Conservation (phyloP, 1,284 basidiomycete genomes). For the Irpex sp. region DNA sequence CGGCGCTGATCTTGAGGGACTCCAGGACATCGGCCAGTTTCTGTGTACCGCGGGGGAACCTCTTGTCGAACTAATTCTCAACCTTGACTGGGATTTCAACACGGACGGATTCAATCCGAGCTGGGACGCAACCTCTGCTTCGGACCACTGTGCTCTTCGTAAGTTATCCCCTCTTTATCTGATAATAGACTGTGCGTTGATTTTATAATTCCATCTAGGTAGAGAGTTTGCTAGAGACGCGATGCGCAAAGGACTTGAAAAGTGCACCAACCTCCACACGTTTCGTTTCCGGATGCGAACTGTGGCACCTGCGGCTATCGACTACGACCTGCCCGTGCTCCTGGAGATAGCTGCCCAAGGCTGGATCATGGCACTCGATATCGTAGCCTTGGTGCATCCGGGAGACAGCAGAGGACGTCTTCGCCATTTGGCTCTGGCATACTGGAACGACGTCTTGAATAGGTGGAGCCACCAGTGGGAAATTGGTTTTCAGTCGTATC, state of each 20-base stretch:
- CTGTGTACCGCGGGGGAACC: not conserved
- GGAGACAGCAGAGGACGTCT: not conserved
- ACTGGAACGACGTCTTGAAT: not conserved
- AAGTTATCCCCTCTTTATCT: too few species aligned
- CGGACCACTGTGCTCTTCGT: not conserved
- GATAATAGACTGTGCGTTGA: not conserved
- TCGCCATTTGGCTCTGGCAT: not conserved
- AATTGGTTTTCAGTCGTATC: not conserved
- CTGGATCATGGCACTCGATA: not conserved
- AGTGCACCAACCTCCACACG: not conserved
- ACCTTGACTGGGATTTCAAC: not conserved
- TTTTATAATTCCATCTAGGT: not conserved
- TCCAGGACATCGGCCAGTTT: not conserved
- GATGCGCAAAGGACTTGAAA: not conserved
- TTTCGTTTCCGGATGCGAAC: not conserved
- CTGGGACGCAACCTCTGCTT: not conserved
- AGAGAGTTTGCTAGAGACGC: not conserved
- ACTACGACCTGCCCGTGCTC: not conserved
- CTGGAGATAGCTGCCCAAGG: not conserved
- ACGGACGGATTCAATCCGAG: too few species aligned
- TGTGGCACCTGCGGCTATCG: not conserved
- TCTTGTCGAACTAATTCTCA: not conserved
- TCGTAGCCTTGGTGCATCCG: not conserved
- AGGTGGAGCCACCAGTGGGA: not conserved
- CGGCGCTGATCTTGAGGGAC: not conserved